phyloP scores from a whole-genome alignment of 2,329 filamentous ascomycete genomes.

The Phoma sp. region DNA sequence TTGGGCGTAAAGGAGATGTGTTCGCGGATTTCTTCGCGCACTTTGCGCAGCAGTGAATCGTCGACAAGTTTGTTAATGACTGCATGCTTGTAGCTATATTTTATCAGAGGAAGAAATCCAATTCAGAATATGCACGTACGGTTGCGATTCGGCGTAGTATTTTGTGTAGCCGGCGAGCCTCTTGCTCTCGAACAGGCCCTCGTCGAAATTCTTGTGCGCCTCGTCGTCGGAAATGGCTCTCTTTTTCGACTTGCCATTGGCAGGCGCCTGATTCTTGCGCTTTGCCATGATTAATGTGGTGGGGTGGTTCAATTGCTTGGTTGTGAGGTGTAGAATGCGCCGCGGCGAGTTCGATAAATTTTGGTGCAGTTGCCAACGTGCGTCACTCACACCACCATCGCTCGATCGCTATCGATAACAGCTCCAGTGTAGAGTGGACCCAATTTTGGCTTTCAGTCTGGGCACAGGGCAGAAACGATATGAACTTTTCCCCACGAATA shows the following conservation, averaged over 20 bases:
- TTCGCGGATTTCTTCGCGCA: constrained; percentile 86
- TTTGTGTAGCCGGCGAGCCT: constrained; percentile 45
- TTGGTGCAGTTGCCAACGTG: constrained; percentile 13
- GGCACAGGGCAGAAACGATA: no score
- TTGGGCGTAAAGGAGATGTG: constrained; percentile 97
- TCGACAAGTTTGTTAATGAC: constrained; percentile 85
- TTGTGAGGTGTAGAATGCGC: not conserved
- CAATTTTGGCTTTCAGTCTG: no score
- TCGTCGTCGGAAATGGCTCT: constrained; percentile 51
- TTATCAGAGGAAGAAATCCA: constrained; percentile 10
- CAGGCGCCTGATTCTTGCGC: constrained; percentile 52
- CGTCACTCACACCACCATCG: constrained; percentile 19
- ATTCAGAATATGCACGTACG: constrained; percentile 38
- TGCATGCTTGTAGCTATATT: constrained; percentile 80
- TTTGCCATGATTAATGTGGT: constrained; percentile 38
- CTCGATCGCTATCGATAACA: constrained; percentile 14
- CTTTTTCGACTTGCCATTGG: constrained; percentile 53
- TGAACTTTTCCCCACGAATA: no score
- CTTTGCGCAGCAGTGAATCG: constrained; percentile 80
- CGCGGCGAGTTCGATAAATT: constrained; percentile 5
- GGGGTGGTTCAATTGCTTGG: not conserved
- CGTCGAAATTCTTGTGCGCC: constrained; percentile 49
- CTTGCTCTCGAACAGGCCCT: constrained; percentile 48
- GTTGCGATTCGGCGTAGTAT: constrained; percentile 49
- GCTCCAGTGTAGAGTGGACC: no score